A percentile compares a stretch with the other conserved stretches of the same genome.
phyloP scores from a whole-genome alignment of 306 rosid species.

The Quercus cerris region DNA sequence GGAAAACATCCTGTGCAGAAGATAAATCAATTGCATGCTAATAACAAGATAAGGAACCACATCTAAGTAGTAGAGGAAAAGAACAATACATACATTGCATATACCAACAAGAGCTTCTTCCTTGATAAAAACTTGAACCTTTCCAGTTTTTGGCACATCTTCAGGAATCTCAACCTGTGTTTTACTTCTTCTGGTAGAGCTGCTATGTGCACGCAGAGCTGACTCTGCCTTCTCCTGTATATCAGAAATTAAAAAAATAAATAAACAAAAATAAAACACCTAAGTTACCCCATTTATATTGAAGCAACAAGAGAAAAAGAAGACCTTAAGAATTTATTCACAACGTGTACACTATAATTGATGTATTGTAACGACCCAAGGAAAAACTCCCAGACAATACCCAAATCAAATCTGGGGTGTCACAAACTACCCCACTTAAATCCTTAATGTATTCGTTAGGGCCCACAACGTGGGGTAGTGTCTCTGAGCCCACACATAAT shows the following conservation, averaged over 20 bases:
- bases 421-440: no score
- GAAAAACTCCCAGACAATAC: no score
- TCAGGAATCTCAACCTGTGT: conserved; percentile 46
- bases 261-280: neutral
- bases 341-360: no score
- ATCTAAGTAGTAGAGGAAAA: conserved; percentile 3
- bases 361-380: no score
- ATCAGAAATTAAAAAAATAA: conserved; percentile 22
- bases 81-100: conserved; percentile 58
- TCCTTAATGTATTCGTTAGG: no score
- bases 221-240: conserved; percentile 85
- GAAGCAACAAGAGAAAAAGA: no score
- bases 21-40: conserved; percentile 28
- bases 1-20: conserved; percentile 69
- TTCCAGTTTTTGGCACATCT: conserved; percentile 55
- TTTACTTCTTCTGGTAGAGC: conserved; percentile 65
- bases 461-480: no score
- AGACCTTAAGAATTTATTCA: no score
- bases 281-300: no score
- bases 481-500: no score
- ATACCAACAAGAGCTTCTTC: conserved; percentile 72
- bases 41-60: conserved; percentile 11
- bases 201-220: conserved; percentile 95
- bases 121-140: conserved; percentile 60
- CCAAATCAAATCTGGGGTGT: no score